phyloP scores from a whole-genome alignment of 2,329 filamentous ascomycete genomes.

The Hypocreales sp. region DNA sequence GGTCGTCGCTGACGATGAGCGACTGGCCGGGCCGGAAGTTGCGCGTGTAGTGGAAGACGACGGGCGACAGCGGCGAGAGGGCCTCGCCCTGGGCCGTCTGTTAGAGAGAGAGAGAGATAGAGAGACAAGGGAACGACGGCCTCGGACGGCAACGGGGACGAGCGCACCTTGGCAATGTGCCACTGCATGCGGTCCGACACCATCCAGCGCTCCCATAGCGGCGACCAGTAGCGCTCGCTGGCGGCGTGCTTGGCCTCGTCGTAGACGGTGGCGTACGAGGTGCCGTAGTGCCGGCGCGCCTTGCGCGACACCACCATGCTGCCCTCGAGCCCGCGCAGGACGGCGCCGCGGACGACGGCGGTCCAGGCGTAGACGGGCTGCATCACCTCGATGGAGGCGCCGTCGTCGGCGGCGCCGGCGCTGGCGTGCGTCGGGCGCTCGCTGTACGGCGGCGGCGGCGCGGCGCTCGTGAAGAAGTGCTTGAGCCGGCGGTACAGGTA shows the following conservation, averaged over 20 bases:
- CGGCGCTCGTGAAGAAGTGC: slow-evolving; percentile 45
- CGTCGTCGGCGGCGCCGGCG: slow-evolving; percentile 26
- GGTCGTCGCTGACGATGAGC: slow-evolving; percentile 62
- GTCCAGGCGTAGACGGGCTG: slow-evolving; percentile 74
- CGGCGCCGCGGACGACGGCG: slow-evolving; percentile 63
- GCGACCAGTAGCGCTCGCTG: slow-evolving; percentile 63
- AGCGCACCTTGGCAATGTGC: slow-evolving; percentile 60
- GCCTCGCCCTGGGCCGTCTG: slow-evolving; percentile 45
- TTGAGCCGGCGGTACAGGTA: slow-evolving; percentile 61
- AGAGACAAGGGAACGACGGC: too few species aligned
- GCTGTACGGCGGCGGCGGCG: slow-evolving; percentile 48
- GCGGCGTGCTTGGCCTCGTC: slow-evolving; percentile 61
- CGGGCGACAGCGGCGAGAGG: slow-evolving; percentile 56
- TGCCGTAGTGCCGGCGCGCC: slow-evolving; percentile 65
- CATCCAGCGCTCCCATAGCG: slow-evolving; percentile 72
- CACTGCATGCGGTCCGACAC: slow-evolving; percentile 73
- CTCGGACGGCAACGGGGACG: too few species aligned
- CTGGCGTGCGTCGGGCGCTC: slow-evolving; percentile 54
- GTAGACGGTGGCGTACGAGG: slow-evolving; percentile 67
- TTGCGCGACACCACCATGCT: slow-evolving; percentile 65
- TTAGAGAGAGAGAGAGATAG: too few species aligned
- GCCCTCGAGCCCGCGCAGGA: slow-evolving; percentile 58
- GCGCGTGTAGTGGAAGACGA: slow-evolving; percentile 73
- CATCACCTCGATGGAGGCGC: slow-evolving; percentile 58
- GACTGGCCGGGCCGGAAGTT: slow-evolving; percentile 71